These are phyloP conservation scores for Picea sitchensis DNA, from an alignment of 75 land plant species.

Conservation along the genomic window DNA sequence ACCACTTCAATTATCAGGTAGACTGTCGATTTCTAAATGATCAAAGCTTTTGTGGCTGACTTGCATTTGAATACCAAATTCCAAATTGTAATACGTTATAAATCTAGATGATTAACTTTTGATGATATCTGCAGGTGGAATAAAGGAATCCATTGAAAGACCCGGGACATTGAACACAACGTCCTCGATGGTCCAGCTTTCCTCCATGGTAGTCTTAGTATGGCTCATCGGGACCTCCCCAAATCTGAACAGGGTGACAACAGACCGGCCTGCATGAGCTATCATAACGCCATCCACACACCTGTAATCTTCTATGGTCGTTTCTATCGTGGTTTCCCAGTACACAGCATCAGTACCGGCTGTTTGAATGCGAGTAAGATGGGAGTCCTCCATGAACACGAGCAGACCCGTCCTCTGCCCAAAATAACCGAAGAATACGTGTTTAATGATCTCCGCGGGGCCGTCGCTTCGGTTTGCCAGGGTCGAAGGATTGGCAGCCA, in stretches of 20 bases:
- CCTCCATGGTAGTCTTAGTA: slow-evolving; percentile 32
- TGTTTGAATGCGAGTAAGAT: slow-evolving; percentile 51
- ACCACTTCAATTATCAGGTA: too few relatives aligned
- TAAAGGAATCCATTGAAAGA: slow-evolving; percentile 33
- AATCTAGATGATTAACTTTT: too few relatives aligned
- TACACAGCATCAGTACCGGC: slow-evolving; percentile 30
- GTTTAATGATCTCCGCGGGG: slow-evolving; percentile 60
- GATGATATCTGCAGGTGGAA: slow-evolving; percentile 28
- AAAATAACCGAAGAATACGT: slow-evolving; percentile 64
- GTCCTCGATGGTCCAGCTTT: slow-evolving; percentile 33
- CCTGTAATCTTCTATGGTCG: slow-evolving; percentile 51
- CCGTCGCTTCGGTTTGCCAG: slow-evolving; percentile 50
- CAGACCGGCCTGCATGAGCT: slow-evolving; percentile 59
- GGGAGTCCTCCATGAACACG: slow-evolving; percentile 66
- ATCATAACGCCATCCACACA: slow-evolving; percentile 60
- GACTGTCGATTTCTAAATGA: too few relatives aligned
- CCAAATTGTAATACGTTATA: too few relatives aligned
- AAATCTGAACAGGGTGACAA: slow-evolving; percentile 61
- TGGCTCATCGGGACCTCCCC: slow-evolving; percentile 57
- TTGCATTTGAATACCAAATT: too few relatives aligned
- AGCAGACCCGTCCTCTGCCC: slow-evolving; percentile 75
- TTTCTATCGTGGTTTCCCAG: slow-evolving; percentile 74
- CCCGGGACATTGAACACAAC: slow-evolving; percentile 37
- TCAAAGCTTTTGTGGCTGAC: too few relatives aligned
- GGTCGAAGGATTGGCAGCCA: slow-evolving; percentile 39